A percentile compares a stretch with the other conserved stretches of the same genome.
These are phyloP conservation scores for Calonectria hawksworthii DNA, from an alignment of 2,329 filamentous ascomycete genomes.

Conservation along the genomic window DNA sequence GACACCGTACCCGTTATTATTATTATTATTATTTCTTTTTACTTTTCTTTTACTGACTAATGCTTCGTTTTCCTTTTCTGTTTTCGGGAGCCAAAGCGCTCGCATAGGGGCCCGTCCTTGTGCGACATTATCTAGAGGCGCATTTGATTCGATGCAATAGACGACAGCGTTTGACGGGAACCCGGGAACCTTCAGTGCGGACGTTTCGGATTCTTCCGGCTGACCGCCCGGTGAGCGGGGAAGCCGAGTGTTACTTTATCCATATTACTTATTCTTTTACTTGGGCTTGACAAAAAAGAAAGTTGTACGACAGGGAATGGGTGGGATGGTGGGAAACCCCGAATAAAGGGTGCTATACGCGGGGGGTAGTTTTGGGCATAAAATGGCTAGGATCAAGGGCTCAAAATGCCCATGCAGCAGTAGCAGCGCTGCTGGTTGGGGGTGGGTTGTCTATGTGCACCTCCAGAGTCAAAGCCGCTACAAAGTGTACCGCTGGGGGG, in stretches of 20 bases:
- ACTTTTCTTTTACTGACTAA: neutral
- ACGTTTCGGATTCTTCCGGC: conserved; percentile 9
- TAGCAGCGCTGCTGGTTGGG: neutral
- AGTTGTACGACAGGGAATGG: neutral
- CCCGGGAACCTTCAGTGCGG: conserved; percentile 12
- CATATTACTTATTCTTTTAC: neutral
- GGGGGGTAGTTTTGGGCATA: neutral
- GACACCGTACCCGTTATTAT: no score
- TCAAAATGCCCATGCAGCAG: neutral
- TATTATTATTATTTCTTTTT: neutral
- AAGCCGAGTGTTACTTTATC: neutral
- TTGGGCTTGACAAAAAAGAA: neutral
- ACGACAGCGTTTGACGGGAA: conserved; percentile 9
- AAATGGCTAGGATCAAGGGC: conserved; percentile 5
- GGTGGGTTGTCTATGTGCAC: neutral
- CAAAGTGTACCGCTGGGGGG: neutral
- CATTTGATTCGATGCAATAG: neutral
- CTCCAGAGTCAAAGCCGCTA: neutral
- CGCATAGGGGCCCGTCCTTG: neutral
- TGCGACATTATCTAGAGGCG: neutral
- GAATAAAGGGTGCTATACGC: neutral
- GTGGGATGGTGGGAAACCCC: neutral
- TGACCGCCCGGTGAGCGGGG: conserved; percentile 1
- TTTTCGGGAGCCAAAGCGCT: neutral
- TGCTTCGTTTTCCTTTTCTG: neutral